Conservation (phyloP, 768 basidiomycete genomes). For the Infundibulicybe gibba region DNA sequence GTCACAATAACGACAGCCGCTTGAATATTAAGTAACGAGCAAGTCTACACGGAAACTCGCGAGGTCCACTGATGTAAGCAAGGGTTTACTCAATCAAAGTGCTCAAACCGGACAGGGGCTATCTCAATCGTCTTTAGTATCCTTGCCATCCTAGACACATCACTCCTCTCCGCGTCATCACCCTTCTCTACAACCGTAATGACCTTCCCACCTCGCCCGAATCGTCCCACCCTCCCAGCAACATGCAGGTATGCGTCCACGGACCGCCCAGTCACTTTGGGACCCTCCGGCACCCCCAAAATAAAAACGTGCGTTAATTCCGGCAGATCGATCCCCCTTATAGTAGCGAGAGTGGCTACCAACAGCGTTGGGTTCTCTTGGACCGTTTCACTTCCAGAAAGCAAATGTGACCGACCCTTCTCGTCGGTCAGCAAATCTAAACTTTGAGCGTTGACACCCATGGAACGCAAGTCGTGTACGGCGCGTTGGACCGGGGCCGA, state of each 20-base stretch:
- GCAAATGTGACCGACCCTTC: constrained; percentile 38
- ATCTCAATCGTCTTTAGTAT: constrained; percentile 44
- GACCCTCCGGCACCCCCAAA: constrained; percentile 53
- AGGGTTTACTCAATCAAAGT: constrained; percentile 40
- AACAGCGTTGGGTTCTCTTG: constrained; percentile 59
- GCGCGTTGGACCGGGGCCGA: constrained; percentile 57
- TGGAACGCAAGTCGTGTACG: constrained; percentile 56
- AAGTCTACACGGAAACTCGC: background rate
- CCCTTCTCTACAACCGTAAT: constrained; percentile 51
- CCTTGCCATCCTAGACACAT: constrained; percentile 37
- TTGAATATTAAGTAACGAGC: no score
- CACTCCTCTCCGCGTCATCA: constrained; percentile 20
- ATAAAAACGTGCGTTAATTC: constrained; percentile 74
- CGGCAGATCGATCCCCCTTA: constrained; percentile 71
- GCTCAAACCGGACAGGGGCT: constrained; percentile 41
- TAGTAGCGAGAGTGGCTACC: constrained; percentile 65
- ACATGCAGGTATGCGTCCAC: constrained; percentile 67
- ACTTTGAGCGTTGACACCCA: constrained; percentile 66
- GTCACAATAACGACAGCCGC: no score
- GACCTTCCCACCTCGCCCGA: constrained; percentile 63
- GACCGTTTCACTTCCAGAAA: constrained; percentile 25
- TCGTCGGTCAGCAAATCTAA: constrained; percentile 49
- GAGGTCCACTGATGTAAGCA: background rate
- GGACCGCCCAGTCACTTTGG: constrained; percentile 30
- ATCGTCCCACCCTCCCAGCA: constrained; percentile 74